Evolutionary conservation across 305 asterid genomes (phyloP).

Genomic region (Fraxinus xanthoxyloides): DNA sequence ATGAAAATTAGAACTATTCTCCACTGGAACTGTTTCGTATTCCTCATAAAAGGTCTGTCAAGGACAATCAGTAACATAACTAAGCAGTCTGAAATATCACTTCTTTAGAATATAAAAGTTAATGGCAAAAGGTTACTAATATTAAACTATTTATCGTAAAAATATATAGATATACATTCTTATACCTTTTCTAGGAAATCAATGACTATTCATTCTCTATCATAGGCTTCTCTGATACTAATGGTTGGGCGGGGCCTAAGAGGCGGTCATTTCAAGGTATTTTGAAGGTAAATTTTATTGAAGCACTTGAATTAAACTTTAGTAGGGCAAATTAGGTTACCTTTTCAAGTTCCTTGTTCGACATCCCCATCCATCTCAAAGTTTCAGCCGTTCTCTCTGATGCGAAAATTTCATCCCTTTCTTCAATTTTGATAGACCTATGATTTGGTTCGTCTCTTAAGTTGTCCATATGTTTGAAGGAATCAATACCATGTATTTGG

Average conservation of each 20-base stretch:
- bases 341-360: slow-evolving; percentile 65
- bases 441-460: slow-evolving; percentile 36
- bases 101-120: neutral
- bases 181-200: neutral
- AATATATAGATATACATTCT: too few relatives aligned
- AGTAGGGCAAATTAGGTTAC: slow-evolving; percentile 26
- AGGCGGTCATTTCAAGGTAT: neutral
- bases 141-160: neutral
- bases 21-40: slow-evolving; percentile 63
- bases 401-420: slow-evolving; percentile 41
- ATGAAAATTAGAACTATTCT: slow-evolving; percentile 47
- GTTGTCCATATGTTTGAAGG: slow-evolving; percentile 33
- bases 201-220: neutral
- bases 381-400: slow-evolving; percentile 47
- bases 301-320: neutral
- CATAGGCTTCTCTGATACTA: neutral
- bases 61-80: slow-evolving; percentile 3
- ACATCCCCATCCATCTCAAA: slow-evolving; percentile 64
- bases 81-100: neutral
- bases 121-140: neutral
- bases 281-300: neutral
- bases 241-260: too few relatives aligned
- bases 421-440: slow-evolving; percentile 46
- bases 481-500: slow-evolving; percentile 32
- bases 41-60: slow-evolving; percentile 62